Conservation (phyloP, 306 rosid genomes). For the Gleditsia sinensis region DNA sequence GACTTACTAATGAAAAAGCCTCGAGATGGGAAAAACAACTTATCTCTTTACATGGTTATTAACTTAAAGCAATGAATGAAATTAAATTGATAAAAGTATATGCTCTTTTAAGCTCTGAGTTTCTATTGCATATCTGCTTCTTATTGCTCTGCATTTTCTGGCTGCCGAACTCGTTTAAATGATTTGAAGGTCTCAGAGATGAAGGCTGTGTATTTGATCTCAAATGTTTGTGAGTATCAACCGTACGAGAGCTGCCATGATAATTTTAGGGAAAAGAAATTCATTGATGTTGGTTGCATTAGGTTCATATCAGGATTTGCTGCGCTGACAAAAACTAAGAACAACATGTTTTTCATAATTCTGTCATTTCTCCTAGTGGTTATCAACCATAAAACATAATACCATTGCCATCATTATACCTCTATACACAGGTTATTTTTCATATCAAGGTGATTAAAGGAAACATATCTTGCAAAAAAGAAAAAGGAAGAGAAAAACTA, state of each 20-base stretch:
- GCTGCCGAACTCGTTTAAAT: neutral
- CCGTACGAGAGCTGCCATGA: neutral
- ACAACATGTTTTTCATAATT: neutral
- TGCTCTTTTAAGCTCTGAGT: neutral
- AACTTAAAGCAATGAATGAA: neutral
- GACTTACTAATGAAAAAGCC: too few species aligned
- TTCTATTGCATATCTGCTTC: neutral
- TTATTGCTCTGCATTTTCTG: too few species aligned
- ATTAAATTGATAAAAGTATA: neutral
- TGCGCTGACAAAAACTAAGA: too few species aligned
- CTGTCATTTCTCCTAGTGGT: neutral
- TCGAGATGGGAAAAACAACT: too few species aligned
- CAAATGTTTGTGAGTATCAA: neutral
- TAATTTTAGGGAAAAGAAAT: too few species aligned
- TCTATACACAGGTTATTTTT: neutral
- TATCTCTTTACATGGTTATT: too few species aligned
- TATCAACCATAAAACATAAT: neutral
- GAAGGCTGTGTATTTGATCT: neutral
- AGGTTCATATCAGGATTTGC: too few species aligned
- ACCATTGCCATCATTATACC: neutral
- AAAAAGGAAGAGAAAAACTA: neutral
- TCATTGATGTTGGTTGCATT: too few species aligned
- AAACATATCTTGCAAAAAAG: neutral
- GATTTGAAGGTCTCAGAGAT: neutral
- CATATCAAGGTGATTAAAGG: neutral